phyloP scores from a whole-genome alignment of 169 alveolate species.

The Cryptosporidium meleagridis region DNA sequence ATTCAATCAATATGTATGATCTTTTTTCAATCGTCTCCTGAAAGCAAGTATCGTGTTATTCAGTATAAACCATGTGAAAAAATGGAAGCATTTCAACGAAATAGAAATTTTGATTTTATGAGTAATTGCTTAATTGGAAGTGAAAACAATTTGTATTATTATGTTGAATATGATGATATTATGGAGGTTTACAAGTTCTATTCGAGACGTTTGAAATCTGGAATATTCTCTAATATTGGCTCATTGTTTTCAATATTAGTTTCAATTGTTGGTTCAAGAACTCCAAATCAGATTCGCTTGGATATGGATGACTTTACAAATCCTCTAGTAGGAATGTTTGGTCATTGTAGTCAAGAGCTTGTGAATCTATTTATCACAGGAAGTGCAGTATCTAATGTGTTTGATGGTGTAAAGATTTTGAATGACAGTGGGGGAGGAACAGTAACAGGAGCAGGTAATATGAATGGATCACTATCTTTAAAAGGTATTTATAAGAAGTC shows the following conservation, averaged over 20 bases:
- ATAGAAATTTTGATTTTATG: no score
- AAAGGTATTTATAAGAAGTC: conserved; percentile 82
- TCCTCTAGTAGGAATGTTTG: conserved; percentile 83
- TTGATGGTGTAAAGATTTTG: conserved; percentile 81
- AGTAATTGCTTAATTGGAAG: no score
- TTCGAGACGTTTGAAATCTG: conserved; percentile 75
- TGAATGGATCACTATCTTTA: conserved; percentile 71
- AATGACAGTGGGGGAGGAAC: conserved; percentile 30
- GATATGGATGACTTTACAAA: conserved; percentile 83
- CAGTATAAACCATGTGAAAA: not conserved
- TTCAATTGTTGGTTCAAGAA: conserved; percentile 83
- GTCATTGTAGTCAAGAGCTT: conserved; percentile 86
- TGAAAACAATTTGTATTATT: conserved; percentile 20
- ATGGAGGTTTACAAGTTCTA: conserved; percentile 81
- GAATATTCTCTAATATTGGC: conserved; percentile 79
- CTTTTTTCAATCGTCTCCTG: conserved; percentile 30
- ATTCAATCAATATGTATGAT: conserved; percentile 56
- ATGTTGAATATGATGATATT: conserved; percentile 79
- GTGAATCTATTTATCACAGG: conserved; percentile 84
- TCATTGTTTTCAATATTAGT: conserved; percentile 82
- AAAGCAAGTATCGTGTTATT: conserved; percentile 28
- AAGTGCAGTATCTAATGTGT: conserved; percentile 85
- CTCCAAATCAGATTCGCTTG: conserved; percentile 76
- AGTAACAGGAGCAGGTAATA: no score
- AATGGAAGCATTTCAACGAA: not conserved